Evolutionary conservation across 225 moss, liverwort and hornwort species (phyloP), one percentile per base, ranked within the genome.

Genomic region (Neckera pumila): DNA sequence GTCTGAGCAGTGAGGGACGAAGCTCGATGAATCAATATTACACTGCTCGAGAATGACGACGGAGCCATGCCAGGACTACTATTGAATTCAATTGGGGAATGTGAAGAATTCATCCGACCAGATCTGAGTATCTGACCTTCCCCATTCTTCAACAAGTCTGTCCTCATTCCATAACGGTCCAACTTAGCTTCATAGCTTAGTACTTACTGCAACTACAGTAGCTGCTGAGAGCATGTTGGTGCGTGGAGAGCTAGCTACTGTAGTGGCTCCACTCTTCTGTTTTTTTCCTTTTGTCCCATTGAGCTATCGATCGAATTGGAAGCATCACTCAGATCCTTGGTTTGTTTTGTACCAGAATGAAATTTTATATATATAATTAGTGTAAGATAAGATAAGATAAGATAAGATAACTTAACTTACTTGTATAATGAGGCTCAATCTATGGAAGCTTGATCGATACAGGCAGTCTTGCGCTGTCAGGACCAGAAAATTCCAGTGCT

Each of bases 21-120:
- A 60, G 17, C 40, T 40, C 15, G 3, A 53, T 40, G 38, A 36
- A 75, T 51, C 33, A 3, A 30, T 36, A n/a, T n/a, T n/a, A 47
- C 45, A 17, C 82, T 81, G 22, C 80, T 40, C 42, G 42, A 59
- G 84, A 56, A 53, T 20, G 54, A 36, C 31, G 54, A 36, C 31
- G 7, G 31, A 67, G 34, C 17, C n/a, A n/a, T n/a, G n/a, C n/a
- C 34, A 65, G 57, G 53, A 45, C 17, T 62, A 45, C 47, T 10
- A 58, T 23, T 20, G 25, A 58, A 33, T 33, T 64, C 10, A 58
- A 60, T 76, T 61, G 62, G 69, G 80, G 76, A 85, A 85, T 86
- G 77, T 82, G 86, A 77, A 77, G 82, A 77, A 76, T 61, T 86
- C 82, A 86, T 91, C 89, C 89, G 89, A 89, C 91, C 89, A 89